Evolutionary conservation across 768 basidiomycete species (phyloP).

Genomic region (Amanita subjunquillea): DNA sequence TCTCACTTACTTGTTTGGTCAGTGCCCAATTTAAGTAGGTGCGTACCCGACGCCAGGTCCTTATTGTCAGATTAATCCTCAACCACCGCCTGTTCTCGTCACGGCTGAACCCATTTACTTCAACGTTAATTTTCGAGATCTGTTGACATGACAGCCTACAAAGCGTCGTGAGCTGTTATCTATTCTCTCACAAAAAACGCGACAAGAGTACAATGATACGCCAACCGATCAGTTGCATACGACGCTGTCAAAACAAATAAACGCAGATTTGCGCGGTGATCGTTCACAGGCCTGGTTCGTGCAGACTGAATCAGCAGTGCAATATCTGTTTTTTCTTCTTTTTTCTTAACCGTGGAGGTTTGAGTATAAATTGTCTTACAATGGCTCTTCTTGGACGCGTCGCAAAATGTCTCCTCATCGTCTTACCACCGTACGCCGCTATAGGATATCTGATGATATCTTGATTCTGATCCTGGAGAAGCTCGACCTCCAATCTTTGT

Average conservation of each 20-base stretch:
- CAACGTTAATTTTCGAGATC: slow-evolving; percentile 24
- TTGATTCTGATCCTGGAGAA: slow-evolving; percentile 38
- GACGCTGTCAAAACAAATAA: slow-evolving; percentile 28
- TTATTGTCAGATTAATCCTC: slow-evolving; percentile 39
- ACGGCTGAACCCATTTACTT: slow-evolving; percentile 28
- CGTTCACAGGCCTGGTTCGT: slow-evolving; percentile 25
- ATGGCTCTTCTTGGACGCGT: slow-evolving; percentile 15
- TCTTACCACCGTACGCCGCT: slow-evolving; percentile 30
- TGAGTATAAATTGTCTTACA: slow-evolving; percentile 37
- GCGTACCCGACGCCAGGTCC: slow-evolving; percentile 31
- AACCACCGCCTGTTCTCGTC: slow-evolving; percentile 22
- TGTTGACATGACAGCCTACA: slow-evolving; percentile 49
- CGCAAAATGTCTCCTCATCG: slow-evolving; percentile 35
- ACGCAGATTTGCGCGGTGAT: slow-evolving; percentile 27
- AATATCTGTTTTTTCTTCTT: slow-evolving; percentile 31
- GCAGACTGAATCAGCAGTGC: slow-evolving; percentile 18
- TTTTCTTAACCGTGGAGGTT: slow-evolving; percentile 26
- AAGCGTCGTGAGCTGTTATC: slow-evolving; percentile 24
- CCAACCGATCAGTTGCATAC: slow-evolving; percentile 37
- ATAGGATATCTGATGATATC: slow-evolving; percentile 42
- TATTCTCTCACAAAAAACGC: slow-evolving; percentile 35
- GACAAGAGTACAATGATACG: slow-evolving; percentile 33
- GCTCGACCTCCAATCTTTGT: slow-evolving; percentile 37
- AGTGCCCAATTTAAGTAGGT: slow-evolving; percentile 25
- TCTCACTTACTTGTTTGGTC: slow-evolving; percentile 25